Percentiles rank a stretch among this genome's conserved stretches.
These are phyloP conservation scores for Eucalyptus tenuipes DNA, from an alignment of 345 rosid species.

Conservation along the genomic window DNA sequence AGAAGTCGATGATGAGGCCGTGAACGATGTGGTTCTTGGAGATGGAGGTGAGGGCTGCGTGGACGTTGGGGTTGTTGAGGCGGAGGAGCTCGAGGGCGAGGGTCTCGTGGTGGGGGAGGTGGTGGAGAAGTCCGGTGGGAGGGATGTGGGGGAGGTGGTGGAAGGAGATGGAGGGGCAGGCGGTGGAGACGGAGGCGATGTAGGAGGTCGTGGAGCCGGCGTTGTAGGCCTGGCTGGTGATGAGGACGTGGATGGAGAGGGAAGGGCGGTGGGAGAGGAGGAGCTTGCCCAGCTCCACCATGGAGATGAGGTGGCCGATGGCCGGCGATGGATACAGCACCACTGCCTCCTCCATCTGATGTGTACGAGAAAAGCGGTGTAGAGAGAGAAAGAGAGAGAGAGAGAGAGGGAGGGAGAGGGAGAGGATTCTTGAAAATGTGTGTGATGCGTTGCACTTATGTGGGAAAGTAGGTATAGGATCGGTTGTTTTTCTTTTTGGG, in stretches of 20 bases:
- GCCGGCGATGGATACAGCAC: conserved; percentile 59
- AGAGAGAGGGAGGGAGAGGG: too few relatives aligned
- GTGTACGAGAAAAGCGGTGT: neutral
- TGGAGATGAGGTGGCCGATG: conserved; percentile 57
- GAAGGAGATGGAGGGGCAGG: conserved; percentile 33
- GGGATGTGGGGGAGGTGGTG: conserved; percentile 22
- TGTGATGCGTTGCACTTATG: too few relatives aligned
- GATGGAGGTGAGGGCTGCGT: conserved; percentile 19
- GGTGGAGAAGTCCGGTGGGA: conserved; percentile 8
- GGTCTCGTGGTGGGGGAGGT: conserved; percentile 11
- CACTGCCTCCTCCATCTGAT: conserved; percentile 12
- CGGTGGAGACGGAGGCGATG: conserved; percentile 16
- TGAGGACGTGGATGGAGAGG: conserved; percentile 35
- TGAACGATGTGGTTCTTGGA: conserved; percentile 7
- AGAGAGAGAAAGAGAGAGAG: neutral
- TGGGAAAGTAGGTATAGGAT: too few relatives aligned
- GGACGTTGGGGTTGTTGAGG: conserved; percentile 31
- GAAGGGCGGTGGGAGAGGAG: conserved; percentile 35
- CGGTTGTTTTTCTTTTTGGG: too few relatives aligned
- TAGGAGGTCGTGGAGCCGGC: conserved; percentile 26
- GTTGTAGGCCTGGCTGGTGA: conserved; percentile 24
- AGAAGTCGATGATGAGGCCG: conserved; percentile 34
- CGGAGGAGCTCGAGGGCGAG: conserved; percentile 16
- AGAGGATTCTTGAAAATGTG: too few relatives aligned
- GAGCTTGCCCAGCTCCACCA: conserved; percentile 62